phyloP scores from a whole-genome alignment of 1,284 basidiomycete species.

The Microbotryum violaceum region DNA sequence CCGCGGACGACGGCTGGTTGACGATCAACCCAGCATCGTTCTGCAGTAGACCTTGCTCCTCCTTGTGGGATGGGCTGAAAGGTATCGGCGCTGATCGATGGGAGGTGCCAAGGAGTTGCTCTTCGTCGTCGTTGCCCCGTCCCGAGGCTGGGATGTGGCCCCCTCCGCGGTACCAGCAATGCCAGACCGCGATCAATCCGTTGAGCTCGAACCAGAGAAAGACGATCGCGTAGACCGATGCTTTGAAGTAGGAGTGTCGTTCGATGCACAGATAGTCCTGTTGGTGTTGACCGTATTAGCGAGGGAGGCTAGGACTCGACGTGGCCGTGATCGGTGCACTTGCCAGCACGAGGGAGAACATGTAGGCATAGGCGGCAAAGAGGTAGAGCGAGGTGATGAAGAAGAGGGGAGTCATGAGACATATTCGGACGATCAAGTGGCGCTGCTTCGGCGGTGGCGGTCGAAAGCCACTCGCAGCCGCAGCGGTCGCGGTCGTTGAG shows the following conservation, averaged over 20 bases:
- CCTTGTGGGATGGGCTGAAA: not conserved
- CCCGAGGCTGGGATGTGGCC: constrained; percentile 1
- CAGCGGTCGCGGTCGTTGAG: too few species aligned
- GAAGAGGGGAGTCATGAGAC: constrained; percentile 8
- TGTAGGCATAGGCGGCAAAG: constrained; percentile 12
- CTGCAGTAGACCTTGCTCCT: not conserved
- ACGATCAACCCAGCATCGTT: not conserved
- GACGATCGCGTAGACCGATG: not conserved
- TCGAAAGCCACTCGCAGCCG: too few species aligned
- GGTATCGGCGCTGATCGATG: too few species aligned
- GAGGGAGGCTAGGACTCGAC: too few species aligned
- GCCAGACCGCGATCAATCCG: constrained; percentile 8
- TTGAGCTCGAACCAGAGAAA: constrained; percentile 6
- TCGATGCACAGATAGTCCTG: constrained; percentile 9
- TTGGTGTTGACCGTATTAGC: not conserved
- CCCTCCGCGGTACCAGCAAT: constrained; percentile 6
- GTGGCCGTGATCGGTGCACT: not conserved
- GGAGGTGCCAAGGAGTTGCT: not conserved
- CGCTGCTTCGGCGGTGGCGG: too few species aligned
- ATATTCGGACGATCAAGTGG: too few species aligned
- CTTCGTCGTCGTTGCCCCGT: constrained; percentile 5
- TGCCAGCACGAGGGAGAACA: constrained; percentile 12
- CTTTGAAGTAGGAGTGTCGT: not conserved
- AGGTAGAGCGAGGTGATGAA: constrained; percentile 11
- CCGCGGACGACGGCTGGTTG: not conserved